Evolutionary conservation across 2,329 filamentous ascomycete species (phyloP), one percentile per base, ranked within the genome.

Genomic region (Calonectria multiphialidica): DNA sequence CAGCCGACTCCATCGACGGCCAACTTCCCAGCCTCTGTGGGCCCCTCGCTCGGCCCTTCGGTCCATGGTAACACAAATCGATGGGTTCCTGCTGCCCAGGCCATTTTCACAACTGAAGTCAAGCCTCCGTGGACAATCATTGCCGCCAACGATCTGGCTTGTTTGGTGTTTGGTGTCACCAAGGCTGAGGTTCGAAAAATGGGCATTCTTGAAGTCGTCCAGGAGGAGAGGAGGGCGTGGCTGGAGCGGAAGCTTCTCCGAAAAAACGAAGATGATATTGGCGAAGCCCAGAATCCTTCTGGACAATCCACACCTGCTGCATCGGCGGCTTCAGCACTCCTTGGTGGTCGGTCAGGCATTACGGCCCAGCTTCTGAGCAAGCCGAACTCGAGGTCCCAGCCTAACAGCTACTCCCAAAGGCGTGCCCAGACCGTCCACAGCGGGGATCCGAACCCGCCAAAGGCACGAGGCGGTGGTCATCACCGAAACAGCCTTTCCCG

Each of bases 161-260:
- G 97, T 83, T 88, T 99, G 50, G 93, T 98, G n/a, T 99, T 98
- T 85, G 97, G 97, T n/a, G 95, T 99, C 12, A 98, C 96, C n/a
- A 95, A 95, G 80, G 94, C 95, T 5, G 97, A 99, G 83, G 94
- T 99, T 28, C 92, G 95, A 68, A 98, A 95, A 81, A 92, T 98
- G 87, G 96, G 97, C 59, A 98, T 99, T 69, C 85, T 99, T 71
- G 96, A 98, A 81, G 95, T 99, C 35, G 95, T 99, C 21, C 94
- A 96, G 83, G 92, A 96, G 82, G 96, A 98, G 83, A 90, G 95
- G 71, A 89, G 96, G 76, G 91, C 92, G 33, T 99, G 97, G 97
- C 88, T 99, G 30, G 95, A 97, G 81, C 91, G 93, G 73, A 98
- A 96, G 83, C 88, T 99, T 50, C 88, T 91, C 74, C 90, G 88